Evolutionary conservation across 1,284 basidiomycete species (phyloP).

Genomic region (Fomitopsis schrenkii): DNA sequence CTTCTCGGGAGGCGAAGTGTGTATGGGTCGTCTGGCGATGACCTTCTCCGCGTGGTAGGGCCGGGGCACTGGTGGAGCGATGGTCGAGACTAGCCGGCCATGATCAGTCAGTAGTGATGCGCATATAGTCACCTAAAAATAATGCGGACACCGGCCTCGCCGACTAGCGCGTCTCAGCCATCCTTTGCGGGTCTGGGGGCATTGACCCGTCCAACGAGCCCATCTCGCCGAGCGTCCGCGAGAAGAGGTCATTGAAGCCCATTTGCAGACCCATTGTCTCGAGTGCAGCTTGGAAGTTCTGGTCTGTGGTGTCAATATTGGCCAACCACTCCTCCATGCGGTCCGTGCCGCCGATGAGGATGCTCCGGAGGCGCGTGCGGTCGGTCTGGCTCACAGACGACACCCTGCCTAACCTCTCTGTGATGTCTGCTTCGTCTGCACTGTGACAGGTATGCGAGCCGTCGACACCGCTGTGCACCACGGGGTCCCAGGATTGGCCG

Average conservation of each 20-base stretch:
- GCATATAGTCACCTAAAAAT: too few relatives aligned
- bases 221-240: constrained; percentile 51
- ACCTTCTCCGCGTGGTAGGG: too few relatives aligned
- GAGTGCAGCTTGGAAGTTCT: constrained; percentile 26
- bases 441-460: constrained; percentile 38
- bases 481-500: constrained; percentile 59
- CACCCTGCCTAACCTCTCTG: background rate
- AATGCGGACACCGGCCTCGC: background rate
- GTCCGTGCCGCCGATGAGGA: constrained; percentile 55
- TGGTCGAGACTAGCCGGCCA: too few relatives aligned
- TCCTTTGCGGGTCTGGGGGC: constrained; percentile 22
- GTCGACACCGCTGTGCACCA: constrained; percentile 41
- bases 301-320: constrained; percentile 21
- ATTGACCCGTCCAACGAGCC: constrained; percentile 32
- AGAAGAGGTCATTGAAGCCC: constrained; percentile 59
- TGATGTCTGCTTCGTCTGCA: background rate
- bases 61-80: too few relatives aligned
- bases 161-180: constrained; percentile 23
- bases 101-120: too few relatives aligned
- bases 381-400: constrained; percentile 63
- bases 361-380: constrained; percentile 56
- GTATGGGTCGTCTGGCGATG: too few relatives aligned
- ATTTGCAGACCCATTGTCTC: constrained; percentile 51
- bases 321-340: constrained; percentile 67
- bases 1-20: too few relatives aligned